Evolutionary conservation across 2,329 filamentous ascomycete species (phyloP), one percentile per base, ranked within the genome.

Genomic region (Pyrenophora seminiperda): DNA sequence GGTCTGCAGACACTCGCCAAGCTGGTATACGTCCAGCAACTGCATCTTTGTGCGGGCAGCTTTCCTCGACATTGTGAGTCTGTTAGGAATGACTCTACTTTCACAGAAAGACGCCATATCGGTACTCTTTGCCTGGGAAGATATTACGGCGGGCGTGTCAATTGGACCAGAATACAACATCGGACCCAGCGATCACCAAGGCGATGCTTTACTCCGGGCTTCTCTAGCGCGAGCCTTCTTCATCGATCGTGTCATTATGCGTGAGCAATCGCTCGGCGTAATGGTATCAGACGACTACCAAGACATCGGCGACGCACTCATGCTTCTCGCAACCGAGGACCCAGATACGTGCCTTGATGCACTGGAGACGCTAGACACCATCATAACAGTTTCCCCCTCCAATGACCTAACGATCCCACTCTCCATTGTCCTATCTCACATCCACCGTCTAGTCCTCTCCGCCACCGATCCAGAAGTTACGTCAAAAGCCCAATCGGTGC

Each of bases 31-130:
- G 2, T 9, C 44, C 5, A 63, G 50, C 17, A 39, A 52, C 7
- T 76, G 73, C 41, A 57, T 69, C 1, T 64, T 74, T 19, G 65
- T 68, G 6, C 66, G 65, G 50, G 62, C 68, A 3, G 68, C 71
- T 5, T 73, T 72, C 39, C 54, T 76, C 2, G 74, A 76, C 32
- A 52, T 75, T 11, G 42, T 70, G 18, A 66, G 60, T 45, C 43
- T 65, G 1, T 71, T 65, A 34, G 65, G 63, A 3, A 56, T 63
- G 49, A 30, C 59, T 5, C 52, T 66, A 15, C 47, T 65, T 3
- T 43, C 63, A 55, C 47, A 56, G 43, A 18, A 55, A 52, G 58
- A 63, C 47, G 44, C 53, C 11, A 22, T 49, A 11, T 48, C 61
- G 1, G 53, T 59, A 11, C 41, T 66, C 7, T n/a, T 44, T 7